These are phyloP conservation scores for Fusarium sp. DNA, from an alignment of 2,329 filamentous ascomycete genomes.

Conservation along the genomic window DNA sequence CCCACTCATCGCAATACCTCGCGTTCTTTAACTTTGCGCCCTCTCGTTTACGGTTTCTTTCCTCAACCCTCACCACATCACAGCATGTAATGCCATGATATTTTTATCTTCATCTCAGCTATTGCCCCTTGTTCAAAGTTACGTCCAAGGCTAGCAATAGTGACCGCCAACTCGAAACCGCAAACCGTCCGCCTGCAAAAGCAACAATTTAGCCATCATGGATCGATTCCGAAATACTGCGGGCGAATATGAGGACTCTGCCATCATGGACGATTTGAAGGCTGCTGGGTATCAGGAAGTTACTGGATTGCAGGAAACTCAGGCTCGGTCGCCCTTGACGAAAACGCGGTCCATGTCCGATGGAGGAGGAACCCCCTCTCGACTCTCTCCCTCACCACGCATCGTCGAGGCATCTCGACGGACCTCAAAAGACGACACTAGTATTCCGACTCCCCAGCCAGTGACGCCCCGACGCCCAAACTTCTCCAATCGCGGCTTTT, in stretches of 20 bases:
- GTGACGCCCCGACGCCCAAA: slow-evolving; percentile 78
- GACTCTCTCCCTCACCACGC: slow-evolving; percentile 67
- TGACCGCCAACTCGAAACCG: slow-evolving; percentile 1
- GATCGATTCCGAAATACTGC: slow-evolving; percentile 32
- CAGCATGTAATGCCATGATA: slow-evolving; percentile 34
- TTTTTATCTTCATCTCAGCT: background rate
- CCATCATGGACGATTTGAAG: slow-evolving; percentile 47
- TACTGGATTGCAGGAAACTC: slow-evolving; percentile 13
- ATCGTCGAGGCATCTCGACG: slow-evolving; percentile 64
- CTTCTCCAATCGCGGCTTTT: slow-evolving; percentile 70
- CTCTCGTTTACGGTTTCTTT: slow-evolving; percentile 11
- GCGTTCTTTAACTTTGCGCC: slow-evolving; percentile 32
- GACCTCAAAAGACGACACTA: slow-evolving; percentile 74
- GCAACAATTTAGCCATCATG: slow-evolving; percentile 22
- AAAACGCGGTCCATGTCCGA: slow-evolving; percentile 75
- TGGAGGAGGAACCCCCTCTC: slow-evolving; percentile 64
- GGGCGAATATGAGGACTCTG: slow-evolving; percentile 47
- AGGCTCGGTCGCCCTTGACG: slow-evolving; percentile 54
- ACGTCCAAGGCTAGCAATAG: slow-evolving; percentile 31
- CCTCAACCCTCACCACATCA: background rate
- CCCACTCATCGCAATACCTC: slow-evolving; percentile 32
- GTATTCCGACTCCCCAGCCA: slow-evolving; percentile 62
- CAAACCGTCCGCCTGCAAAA: background rate
- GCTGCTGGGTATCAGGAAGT: slow-evolving; percentile 27
- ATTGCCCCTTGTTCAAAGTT: slow-evolving; percentile 35